Conservation (phyloP, 805 yeast species). For the Kodamaea jinghongensis region DNA sequence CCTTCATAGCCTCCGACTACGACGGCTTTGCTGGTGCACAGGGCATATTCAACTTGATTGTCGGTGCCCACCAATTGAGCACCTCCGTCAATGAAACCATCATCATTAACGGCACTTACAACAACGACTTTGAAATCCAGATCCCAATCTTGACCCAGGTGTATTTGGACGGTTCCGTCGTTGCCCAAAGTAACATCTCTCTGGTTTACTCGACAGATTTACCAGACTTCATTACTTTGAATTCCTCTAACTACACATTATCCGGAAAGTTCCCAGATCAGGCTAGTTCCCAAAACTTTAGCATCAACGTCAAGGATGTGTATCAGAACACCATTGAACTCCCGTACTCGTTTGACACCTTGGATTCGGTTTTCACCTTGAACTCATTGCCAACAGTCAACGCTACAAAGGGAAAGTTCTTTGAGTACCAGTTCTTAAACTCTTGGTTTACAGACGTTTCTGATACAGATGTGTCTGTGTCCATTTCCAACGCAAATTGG, state of each 20-base stretch:
- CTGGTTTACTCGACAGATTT: constrained; percentile 46
- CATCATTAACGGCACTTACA: constrained; percentile 65
- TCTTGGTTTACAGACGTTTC: constrained; percentile 56
- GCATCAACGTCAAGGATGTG: constrained; percentile 55
- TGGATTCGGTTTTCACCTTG: constrained; percentile 56
- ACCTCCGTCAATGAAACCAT: constrained; percentile 58
- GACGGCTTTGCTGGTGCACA: constrained; percentile 69
- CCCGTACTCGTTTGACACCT: constrained; percentile 55
- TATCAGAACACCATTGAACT: constrained; percentile 60
- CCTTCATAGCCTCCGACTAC: constrained; percentile 77
- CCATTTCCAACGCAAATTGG: constrained; percentile 51
- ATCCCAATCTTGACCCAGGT: constrained; percentile 65
- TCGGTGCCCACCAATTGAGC: constrained; percentile 86
- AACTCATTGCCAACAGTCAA: constrained; percentile 53
- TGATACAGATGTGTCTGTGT: constrained; percentile 48
- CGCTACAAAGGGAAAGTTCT: constrained; percentile 64
- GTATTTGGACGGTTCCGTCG: constrained; percentile 56
- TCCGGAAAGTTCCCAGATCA: constrained; percentile 56
- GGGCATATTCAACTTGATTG: constrained; percentile 65
- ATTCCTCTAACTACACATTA: constrained; percentile 38
- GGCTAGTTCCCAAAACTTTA: constrained; percentile 44
- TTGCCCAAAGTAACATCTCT: constrained; percentile 53
- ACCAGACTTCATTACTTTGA: constrained; percentile 59
- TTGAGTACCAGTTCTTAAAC: constrained; percentile 52
- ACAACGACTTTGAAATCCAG: constrained; percentile 48